A percentile compares a stretch with the other conserved stretches of the same genome.
phyloP scores from a whole-genome alignment of 2,329 filamentous ascomycete species.

The Monosporascus cannonballus region DNA sequence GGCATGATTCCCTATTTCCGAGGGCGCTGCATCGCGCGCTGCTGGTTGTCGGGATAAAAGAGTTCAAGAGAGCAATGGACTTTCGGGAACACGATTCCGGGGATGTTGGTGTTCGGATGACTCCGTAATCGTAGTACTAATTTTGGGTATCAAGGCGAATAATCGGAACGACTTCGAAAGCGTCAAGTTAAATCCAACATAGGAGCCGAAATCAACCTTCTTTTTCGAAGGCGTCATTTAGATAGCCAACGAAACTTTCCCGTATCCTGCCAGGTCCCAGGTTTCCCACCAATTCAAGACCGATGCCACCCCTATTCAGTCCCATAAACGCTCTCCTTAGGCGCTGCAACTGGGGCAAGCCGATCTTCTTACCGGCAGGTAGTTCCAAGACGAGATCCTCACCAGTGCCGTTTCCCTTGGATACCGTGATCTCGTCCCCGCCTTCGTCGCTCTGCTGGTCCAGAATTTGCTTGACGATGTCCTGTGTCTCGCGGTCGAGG shows the following conservation, averaged over 20 bases:
- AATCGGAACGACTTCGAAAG: too few relatives aligned
- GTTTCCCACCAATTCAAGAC: slow-evolving; percentile 47
- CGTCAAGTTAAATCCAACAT: background rate
- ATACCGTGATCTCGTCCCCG: slow-evolving; percentile 50
- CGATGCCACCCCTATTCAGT: slow-evolving; percentile 66
- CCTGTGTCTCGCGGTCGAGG: slow-evolving; percentile 72
- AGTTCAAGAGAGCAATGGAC: too few relatives aligned
- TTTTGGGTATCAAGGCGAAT: too few relatives aligned
- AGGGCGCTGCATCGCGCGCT: too few relatives aligned
- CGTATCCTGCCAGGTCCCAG: slow-evolving; percentile 49
- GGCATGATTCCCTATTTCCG: too few relatives aligned
- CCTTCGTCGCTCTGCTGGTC: slow-evolving; percentile 64
- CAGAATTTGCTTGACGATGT: slow-evolving; percentile 64
- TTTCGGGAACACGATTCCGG: too few relatives aligned
- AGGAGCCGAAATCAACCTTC: slow-evolving; percentile 34
- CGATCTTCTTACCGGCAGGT: slow-evolving; percentile 56
- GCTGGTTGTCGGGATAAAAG: too few relatives aligned
- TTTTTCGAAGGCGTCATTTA: slow-evolving; percentile 60
- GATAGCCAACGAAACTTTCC: slow-evolving; percentile 59
- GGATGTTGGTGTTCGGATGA: too few relatives aligned
- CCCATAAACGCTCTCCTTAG: slow-evolving; percentile 71
- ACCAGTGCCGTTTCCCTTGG: slow-evolving; percentile 22
- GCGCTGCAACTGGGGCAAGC: slow-evolving; percentile 70
- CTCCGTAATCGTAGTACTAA: too few relatives aligned
- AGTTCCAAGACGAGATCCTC: slow-evolving; percentile 57